Evolutionary conservation across 768 basidiomycete genomes (phyloP).

Genomic region (Astraeus odoratus): DNA sequence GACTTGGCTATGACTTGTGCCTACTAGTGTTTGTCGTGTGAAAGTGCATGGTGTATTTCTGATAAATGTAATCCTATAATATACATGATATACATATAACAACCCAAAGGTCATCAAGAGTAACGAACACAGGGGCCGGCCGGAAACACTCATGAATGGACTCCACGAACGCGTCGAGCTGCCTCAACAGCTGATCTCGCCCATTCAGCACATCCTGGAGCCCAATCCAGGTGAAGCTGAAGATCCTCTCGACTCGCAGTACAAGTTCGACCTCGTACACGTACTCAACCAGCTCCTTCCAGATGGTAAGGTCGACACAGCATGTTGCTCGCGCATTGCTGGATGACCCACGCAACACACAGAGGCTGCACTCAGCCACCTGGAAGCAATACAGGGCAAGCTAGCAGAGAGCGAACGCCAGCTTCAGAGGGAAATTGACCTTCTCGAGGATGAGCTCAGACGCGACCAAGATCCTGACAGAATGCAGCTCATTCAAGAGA

Average conservation of each 20-base stretch:
- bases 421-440: conserved; percentile 65
- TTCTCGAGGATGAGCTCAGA: conserved; percentile 59
- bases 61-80: too few relatives aligned
- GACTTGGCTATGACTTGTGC: too few relatives aligned
- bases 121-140: too few relatives aligned
- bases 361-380: conserved; percentile 73
- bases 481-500: conserved; percentile 90
- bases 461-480: conserved; percentile 79
- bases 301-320: conserved; percentile 47
- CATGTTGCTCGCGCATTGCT: background rate
- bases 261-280: conserved; percentile 48
- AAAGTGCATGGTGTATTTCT: too few relatives aligned
- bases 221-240: conserved; percentile 35
- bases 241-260: conserved; percentile 53
- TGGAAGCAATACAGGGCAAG: conserved; percentile 63
- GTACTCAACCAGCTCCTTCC: conserved; percentile 65
- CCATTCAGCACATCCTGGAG: conserved; percentile 67
- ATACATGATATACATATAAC: too few relatives aligned
- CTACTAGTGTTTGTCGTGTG: too few relatives aligned
- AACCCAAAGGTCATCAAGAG: background rate
- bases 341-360: background rate
- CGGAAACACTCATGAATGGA: background rate
- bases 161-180: conserved; percentile 37
- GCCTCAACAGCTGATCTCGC: conserved; percentile 58
- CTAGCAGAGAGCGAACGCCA: conserved; percentile 64